Percentiles rank a stretch among this genome's conserved stretches.
Evolutionary conservation across 768 basidiomycete genomes (phyloP).

Genomic region (Serendipita sp.): DNA sequence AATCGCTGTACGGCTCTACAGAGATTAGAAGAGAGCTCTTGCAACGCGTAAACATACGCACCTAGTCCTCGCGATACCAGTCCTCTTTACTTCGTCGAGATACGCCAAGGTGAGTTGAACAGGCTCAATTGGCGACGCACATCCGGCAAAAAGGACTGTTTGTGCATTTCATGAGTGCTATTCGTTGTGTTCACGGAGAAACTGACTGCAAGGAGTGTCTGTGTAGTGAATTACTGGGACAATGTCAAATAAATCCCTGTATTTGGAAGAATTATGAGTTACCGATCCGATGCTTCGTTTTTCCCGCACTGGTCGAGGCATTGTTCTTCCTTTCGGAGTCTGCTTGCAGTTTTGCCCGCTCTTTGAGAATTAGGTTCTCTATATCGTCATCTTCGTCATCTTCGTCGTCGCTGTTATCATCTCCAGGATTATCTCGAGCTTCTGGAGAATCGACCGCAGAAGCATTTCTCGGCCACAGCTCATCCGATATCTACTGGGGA

Average conservation of each 20-base stretch:
- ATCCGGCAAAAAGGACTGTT: neutral
- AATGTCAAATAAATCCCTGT: too few relatives aligned
- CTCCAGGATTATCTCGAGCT: neutral
- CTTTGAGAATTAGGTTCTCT: neutral
- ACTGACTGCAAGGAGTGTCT: constrained; percentile 1
- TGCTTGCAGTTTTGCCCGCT: neutral
- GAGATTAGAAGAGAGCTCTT: neutral
- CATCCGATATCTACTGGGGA: neutral
- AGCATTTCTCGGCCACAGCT: neutral
- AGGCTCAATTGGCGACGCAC: neutral
- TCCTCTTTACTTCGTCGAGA: neutral
- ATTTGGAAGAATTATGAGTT: neutral
- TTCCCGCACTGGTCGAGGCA: neutral
- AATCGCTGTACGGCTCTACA: neutral
- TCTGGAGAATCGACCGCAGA: neutral
- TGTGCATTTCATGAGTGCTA: neutral
- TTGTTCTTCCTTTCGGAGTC: neutral
- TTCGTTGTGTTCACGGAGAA: neutral
- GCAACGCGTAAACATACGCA: neutral
- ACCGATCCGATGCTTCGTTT: neutral
- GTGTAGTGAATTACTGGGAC: constrained; percentile 3
- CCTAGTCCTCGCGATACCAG: neutral
- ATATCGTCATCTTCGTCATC: constrained; percentile 1
- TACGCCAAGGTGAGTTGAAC: neutral
- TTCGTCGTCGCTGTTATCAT: neutral